These are phyloP conservation scores for Vaccinium corymbosum DNA, from an alignment of 148 eudicot genomes.

Conservation along the genomic window DNA sequence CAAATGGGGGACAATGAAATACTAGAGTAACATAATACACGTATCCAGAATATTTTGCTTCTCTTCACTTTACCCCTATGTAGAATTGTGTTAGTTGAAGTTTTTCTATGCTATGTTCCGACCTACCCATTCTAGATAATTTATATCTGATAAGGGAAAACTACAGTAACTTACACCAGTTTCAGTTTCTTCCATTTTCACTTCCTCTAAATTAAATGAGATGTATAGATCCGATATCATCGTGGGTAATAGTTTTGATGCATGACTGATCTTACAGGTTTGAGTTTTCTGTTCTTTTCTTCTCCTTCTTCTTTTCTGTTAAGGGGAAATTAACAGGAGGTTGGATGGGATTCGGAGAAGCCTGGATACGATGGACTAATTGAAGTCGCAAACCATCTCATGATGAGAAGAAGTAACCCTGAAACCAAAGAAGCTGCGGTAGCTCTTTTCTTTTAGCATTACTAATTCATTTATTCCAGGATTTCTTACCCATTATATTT, in stretches of 20 bases:
- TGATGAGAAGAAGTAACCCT: slow-evolving; percentile 54
- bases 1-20: not conserved
- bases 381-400: slow-evolving; percentile 77
- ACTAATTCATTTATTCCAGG: not conserved
- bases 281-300: not conserved
- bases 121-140: not conserved
- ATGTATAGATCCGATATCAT: not conserved
- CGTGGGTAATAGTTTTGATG: not conserved
- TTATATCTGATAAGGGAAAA: not conserved
- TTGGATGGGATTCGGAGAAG: slow-evolving; percentile 86
- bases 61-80: not conserved
- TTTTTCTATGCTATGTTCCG: not conserved
- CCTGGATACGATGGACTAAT: slow-evolving; percentile 83
- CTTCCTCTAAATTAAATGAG: not conserved
- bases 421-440: slow-evolving; percentile 78
- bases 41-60: not conserved
- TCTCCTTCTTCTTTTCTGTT: not conserved
- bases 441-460: slow-evolving; percentile 13
- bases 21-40: no score
- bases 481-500: not conserved
- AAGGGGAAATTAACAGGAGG: slow-evolving; percentile 50
- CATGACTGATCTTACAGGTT: not conserved
- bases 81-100: not conserved
- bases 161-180: not conserved
- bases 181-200: not conserved